phyloP scores from a whole-genome alignment of 768 basidiomycete genomes.

The Suillus brevipes region DNA sequence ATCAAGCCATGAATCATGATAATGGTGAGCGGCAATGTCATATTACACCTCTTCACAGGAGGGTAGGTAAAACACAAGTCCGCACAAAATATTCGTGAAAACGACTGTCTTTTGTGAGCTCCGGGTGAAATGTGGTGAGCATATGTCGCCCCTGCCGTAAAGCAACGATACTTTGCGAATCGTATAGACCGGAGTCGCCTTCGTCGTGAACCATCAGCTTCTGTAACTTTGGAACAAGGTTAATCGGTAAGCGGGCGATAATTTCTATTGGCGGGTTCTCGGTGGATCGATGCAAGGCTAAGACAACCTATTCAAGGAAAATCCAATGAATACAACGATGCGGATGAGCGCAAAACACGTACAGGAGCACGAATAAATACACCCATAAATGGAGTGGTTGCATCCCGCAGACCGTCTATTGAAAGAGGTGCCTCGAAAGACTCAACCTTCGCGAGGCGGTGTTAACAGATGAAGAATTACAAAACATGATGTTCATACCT shows the following conservation, averaged over 20 bases:
- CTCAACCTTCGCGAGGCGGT: conserved; percentile 57
- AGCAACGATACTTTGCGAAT: conserved; percentile 75
- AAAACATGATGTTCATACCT: conserved; percentile 49
- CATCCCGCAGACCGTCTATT: conserved; percentile 60
- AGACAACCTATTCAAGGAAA: conserved; percentile 54
- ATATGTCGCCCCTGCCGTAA: conserved; percentile 82
- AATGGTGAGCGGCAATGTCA: not conserved
- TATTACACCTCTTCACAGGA: conserved; percentile 11
- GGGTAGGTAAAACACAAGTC: conserved; percentile 58
- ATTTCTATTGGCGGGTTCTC: conserved; percentile 63
- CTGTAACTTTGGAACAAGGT: conserved; percentile 45
- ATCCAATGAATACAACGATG: not conserved
- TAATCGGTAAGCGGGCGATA: conserved; percentile 65
- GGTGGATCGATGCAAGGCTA: conserved; percentile 46
- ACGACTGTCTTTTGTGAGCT: conserved; percentile 81
- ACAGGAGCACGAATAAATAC: conserved; percentile 96
- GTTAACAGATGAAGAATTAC: not conserved
- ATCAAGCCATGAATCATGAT: not conserved
- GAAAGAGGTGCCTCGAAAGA: conserved; percentile 83
- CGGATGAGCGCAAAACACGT: conserved; percentile 24
- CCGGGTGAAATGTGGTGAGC: conserved; percentile 92
- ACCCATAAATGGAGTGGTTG: conserved; percentile 67
- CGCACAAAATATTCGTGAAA: conserved; percentile 91
- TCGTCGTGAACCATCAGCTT: conserved; percentile 39
- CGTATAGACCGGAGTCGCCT: conserved; percentile 47